Percentiles rank a stretch among this genome's conserved stretches.
Evolutionary conservation across 2,329 filamentous ascomycete genomes (phyloP).

Genomic region (Aureobasidium sp.): DNA sequence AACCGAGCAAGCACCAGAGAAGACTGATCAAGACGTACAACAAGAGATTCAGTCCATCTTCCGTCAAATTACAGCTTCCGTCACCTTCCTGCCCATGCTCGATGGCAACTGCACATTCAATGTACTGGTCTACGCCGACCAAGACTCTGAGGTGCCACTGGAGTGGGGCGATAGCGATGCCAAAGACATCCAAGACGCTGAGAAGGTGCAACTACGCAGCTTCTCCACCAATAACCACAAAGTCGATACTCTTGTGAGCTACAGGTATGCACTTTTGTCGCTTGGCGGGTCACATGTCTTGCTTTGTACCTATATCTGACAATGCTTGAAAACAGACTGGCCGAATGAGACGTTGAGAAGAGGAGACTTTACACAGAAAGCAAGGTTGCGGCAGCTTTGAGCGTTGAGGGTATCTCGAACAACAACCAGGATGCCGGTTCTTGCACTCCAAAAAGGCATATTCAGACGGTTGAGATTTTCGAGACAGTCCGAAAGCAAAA

Average conservation of each 20-base stretch:
- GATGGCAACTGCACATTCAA: slow-evolving; percentile 97
- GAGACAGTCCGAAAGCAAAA: slow-evolving; percentile 8
- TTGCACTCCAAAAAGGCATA: not conserved
- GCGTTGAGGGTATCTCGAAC: slow-evolving; percentile 1
- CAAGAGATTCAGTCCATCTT: slow-evolving; percentile 94
- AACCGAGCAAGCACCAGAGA: slow-evolving; percentile 46
- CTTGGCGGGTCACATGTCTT: not conserved
- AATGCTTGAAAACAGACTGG: slow-evolving; percentile 14
- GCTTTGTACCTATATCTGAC: slow-evolving; percentile 14
- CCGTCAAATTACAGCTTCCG: slow-evolving; percentile 93
- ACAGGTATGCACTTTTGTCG: slow-evolving; percentile 45
- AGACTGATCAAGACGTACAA: slow-evolving; percentile 91
- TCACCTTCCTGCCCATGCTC: slow-evolving; percentile 92
- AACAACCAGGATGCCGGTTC: not conserved
- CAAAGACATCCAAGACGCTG: slow-evolving; percentile 89
- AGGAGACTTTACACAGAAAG: not conserved
- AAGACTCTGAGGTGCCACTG: slow-evolving; percentile 90
- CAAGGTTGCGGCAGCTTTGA: not conserved
- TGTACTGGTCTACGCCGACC: slow-evolving; percentile 94
- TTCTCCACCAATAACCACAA: slow-evolving; percentile 94
- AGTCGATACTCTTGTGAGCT: slow-evolving; percentile 93
- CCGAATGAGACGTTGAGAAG: slow-evolving; percentile 17
- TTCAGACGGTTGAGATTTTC: slow-evolving; percentile 2
- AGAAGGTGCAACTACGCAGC: slow-evolving; percentile 89
- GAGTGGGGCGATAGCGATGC: slow-evolving; percentile 99